Conservation (phyloP, 768 basidiomycete species). For the Psilocybe azurescens region DNA sequence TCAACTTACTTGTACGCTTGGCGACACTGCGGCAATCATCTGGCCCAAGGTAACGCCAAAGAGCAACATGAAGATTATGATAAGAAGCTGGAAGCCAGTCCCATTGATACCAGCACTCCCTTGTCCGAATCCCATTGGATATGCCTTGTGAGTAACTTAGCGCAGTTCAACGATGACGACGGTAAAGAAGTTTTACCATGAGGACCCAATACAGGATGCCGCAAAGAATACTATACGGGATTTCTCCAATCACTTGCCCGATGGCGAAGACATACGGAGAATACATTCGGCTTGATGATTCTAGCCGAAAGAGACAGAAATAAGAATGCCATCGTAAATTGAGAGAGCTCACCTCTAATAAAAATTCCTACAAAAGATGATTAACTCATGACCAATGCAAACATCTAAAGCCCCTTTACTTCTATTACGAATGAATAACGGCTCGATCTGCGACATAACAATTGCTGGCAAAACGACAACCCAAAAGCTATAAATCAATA, state of each 20-base stretch:
- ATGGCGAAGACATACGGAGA: slow-evolving; percentile 86
- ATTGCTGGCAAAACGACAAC: slow-evolving; percentile 72
- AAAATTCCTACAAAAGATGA: slow-evolving; percentile 37
- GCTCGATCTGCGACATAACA: slow-evolving; percentile 82
- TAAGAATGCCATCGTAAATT: not conserved
- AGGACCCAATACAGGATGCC: slow-evolving; percentile 77
- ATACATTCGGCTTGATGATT: slow-evolving; percentile 86
- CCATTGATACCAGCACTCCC: slow-evolving; percentile 64
- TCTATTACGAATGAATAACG: slow-evolving; percentile 80
- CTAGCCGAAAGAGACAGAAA: slow-evolving; percentile 31
- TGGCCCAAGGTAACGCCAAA: slow-evolving; percentile 74
- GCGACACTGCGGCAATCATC: slow-evolving; percentile 79
- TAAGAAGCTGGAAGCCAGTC: slow-evolving; percentile 73
- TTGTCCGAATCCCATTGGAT: slow-evolving; percentile 70
- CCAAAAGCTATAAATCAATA: slow-evolving; percentile 56
- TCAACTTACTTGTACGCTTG: slow-evolving; percentile 61
- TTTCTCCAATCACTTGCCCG: slow-evolving; percentile 80
- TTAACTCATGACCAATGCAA: slow-evolving; percentile 1
- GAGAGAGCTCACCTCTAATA: slow-evolving; percentile 34
- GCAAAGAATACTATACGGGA: slow-evolving; percentile 77
- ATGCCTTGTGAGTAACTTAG: slow-evolving; percentile 41
- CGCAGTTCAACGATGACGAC: not conserved
- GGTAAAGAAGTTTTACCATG: slow-evolving; percentile 49
- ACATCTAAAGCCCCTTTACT: slow-evolving; percentile 24
- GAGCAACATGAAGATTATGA: slow-evolving; percentile 71